Conservation (phyloP, 441 rosid species). For the Syzygium malaccense region DNA sequence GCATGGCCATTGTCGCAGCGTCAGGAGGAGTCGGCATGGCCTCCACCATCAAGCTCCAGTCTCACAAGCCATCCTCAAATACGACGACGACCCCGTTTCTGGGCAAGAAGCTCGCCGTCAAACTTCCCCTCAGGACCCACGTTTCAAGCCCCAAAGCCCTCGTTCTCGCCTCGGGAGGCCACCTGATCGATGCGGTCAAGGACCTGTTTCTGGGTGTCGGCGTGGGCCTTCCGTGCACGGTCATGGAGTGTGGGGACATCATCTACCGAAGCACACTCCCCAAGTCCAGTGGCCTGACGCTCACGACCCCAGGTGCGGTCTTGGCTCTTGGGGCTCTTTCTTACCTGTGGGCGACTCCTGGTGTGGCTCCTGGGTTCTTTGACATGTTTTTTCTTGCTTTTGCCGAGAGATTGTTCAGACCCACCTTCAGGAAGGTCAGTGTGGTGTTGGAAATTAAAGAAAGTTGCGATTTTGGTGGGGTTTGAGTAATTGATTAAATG, state of each 20-base stretch:
- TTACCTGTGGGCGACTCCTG: conserved; percentile 97
- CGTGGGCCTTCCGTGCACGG: conserved; percentile 92
- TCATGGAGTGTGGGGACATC: conserved; percentile 95
- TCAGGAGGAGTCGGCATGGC: conserved; percentile 38
- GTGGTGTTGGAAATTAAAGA: not conserved
- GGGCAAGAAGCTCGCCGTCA: conserved; percentile 39
- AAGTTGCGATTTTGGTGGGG: not conserved
- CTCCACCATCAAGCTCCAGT: conserved; percentile 27
- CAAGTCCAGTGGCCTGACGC: conserved; percentile 55
- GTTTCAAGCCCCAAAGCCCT: conserved; percentile 20
- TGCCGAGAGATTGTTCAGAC: conserved; percentile 71
- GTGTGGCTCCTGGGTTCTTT: conserved; percentile 95
- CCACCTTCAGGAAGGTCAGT: conserved; percentile 60
- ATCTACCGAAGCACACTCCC: conserved; percentile 95
- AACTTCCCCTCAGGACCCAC: conserved; percentile 13
- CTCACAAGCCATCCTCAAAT: conserved; percentile 7
- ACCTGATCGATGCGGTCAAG: conserved; percentile 47
- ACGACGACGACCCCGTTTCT: conserved; percentile 38
- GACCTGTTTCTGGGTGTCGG: conserved; percentile 85
- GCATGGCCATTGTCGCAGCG: conserved; percentile 28
- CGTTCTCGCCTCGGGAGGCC: conserved; percentile 31
- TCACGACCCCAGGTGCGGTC: conserved; percentile 70
- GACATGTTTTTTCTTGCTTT: conserved; percentile 96
- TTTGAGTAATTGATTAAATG: not conserved
- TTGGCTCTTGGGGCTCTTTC: conserved; percentile 80